These are phyloP conservation scores for Fusarium sp. DNA, from an alignment of 2,329 filamentous ascomycete genomes.

Conservation along the genomic window DNA sequence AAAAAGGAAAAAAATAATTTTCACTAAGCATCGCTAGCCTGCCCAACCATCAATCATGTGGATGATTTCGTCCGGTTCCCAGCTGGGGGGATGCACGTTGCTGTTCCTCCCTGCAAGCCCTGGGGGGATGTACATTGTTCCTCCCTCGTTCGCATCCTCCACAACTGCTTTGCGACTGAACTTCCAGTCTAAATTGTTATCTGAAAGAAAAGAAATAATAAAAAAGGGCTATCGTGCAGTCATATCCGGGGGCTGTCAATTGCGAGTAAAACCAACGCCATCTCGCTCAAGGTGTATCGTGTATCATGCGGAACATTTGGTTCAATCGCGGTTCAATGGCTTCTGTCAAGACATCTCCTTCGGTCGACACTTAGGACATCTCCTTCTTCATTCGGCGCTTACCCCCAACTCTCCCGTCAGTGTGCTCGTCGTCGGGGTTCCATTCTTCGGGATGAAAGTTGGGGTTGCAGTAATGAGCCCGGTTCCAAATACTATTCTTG, in stretches of 20 bases:
- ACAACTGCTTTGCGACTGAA: background rate
- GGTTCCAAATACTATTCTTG: constrained; percentile 75
- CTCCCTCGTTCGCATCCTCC: constrained; percentile 3
- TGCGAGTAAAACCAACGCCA: constrained; percentile 14
- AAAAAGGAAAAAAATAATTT: constrained; percentile 31
- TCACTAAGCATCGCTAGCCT: constrained; percentile 43
- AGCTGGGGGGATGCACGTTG: background rate
- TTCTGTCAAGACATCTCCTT: background rate
- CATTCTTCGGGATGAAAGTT: constrained; percentile 61
- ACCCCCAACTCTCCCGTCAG: constrained; percentile 45
- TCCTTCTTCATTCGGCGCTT: constrained; percentile 46
- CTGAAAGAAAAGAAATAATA: background rate
- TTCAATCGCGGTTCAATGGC: background rate
- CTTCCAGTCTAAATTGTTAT: background rate
- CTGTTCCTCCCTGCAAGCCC: constrained; percentile 3
- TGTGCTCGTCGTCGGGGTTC: constrained; percentile 55
- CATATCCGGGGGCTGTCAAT: constrained; percentile 8
- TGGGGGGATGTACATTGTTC: constrained; percentile 16
- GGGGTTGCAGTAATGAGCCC: constrained; percentile 74
- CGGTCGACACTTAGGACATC: background rate
- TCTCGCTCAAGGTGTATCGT: background rate
- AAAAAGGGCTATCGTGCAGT: constrained; percentile 9
- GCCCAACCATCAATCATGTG: constrained; percentile 26
- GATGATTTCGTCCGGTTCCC: constrained; percentile 35
- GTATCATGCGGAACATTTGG: background rate